A percentile compares a stretch with the other conserved stretches of the same genome.
These are phyloP conservation scores for Neonectria magnoliae DNA, from an alignment of 2,329 filamentous ascomycete genomes.

Conservation along the genomic window DNA sequence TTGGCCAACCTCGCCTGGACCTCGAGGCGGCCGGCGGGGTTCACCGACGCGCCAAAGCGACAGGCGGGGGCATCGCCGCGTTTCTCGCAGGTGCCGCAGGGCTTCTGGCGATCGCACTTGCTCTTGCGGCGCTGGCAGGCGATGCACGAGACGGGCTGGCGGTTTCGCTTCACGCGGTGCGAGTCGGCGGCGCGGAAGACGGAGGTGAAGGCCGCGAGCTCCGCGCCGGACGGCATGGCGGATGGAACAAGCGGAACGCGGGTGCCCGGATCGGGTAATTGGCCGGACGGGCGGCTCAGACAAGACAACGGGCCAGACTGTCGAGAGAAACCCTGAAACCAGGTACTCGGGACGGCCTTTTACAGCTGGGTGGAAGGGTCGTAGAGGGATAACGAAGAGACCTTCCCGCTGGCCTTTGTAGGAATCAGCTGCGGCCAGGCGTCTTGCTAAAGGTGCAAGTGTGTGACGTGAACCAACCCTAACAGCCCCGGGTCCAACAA, in stretches of 20 bases:
- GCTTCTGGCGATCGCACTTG: constrained; percentile 54
- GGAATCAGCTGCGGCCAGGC: background rate
- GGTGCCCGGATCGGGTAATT: constrained; percentile 6
- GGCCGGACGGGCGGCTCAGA: background rate
- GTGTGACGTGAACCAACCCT: background rate
- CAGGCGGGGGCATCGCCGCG: constrained; percentile 49
- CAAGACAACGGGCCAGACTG: background rate
- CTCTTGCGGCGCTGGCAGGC: constrained; percentile 56
- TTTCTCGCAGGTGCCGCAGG: constrained; percentile 53
- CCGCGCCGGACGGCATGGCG: constrained; percentile 39
- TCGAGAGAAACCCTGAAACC: background rate
- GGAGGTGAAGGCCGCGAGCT: constrained; percentile 38
- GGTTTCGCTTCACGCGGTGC: constrained; percentile 51
- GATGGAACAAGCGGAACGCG: background rate
- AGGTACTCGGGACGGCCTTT: background rate
- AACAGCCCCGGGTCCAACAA: background rate
- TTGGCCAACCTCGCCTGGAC: constrained; percentile 52
- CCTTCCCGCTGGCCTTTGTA: background rate
- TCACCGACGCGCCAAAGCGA: constrained; percentile 42
- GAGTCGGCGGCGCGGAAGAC: constrained; percentile 52
- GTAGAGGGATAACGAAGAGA: background rate
- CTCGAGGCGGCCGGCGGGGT: constrained; percentile 42
- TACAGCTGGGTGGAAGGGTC: background rate
- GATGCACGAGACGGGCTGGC: constrained; percentile 54
- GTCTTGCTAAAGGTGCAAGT: background rate